A percentile compares a stretch with the other conserved stretches of the same genome.
Evolutionary conservation across 2,329 filamentous ascomycete genomes (phyloP).

Genomic region (Botrytis fragariae): DNA sequence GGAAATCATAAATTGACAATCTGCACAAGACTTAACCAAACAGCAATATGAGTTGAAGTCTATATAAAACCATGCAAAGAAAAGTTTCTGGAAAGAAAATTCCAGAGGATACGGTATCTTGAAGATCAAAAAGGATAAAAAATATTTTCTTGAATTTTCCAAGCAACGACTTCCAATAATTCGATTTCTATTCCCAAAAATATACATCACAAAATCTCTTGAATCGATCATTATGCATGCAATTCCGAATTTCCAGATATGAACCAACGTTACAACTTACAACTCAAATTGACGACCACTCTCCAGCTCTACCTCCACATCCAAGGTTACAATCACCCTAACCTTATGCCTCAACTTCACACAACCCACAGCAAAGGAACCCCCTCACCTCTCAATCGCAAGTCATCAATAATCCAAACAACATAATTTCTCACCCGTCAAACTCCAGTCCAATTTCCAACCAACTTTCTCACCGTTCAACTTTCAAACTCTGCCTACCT

Average conservation of each 20-base stretch:
- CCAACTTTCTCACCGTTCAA: background rate
- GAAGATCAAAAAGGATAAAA: background rate
- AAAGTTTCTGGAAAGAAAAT: fast-evolving
- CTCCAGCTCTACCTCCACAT: too few species aligned
- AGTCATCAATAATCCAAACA: background rate
- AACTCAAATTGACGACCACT: too few species aligned
- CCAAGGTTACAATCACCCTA: too few species aligned
- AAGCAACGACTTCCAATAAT: background rate
- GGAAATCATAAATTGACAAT: background rate
- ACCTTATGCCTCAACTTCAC: too few species aligned
- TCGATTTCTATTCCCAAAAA: too few species aligned
- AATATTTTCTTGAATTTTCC: background rate
- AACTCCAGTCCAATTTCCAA: background rate
- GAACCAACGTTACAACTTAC: too few species aligned
- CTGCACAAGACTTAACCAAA: background rate
- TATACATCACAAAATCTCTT: background rate
- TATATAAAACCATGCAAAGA: background rate
- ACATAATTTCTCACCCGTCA: fast-evolving
- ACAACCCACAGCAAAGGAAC: background rate
- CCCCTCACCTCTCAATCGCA: background rate
- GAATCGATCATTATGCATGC: fast-evolving
- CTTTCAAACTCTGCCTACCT: background rate
- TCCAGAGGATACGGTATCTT: fast-evolving
- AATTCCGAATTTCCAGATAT: background rate
- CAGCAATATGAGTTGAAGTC: background rate